Evolutionary conservation across 345 rosid genomes (phyloP), one percentile per base, ranked within the genome.

Genomic region (Limnanthes douglasii): DNA sequence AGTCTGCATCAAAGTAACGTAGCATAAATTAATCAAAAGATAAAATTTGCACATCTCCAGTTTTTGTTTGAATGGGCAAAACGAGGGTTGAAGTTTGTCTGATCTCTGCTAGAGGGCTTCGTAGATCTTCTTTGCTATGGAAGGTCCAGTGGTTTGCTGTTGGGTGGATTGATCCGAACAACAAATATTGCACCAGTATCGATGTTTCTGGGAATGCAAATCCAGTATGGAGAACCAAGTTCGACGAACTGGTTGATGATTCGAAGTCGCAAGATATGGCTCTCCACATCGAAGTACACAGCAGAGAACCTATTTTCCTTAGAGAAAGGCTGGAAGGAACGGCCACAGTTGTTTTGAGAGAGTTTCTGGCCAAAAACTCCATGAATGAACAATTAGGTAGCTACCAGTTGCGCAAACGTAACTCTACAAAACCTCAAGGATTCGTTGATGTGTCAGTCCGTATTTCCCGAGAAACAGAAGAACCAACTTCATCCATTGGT

Each of bases 101-200:
- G 38, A 62, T 83, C 8, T 83, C 94, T 41, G 95, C 84, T 11
- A 56, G 92, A 10, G 95, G 93, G 15, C 81, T 88, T 5, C 56
- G 60, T 12, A 68, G 63, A 5, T 56, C 86, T 4, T 66, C 78
- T 1, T 69, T 81, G 0, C 62, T 74, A 32, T 76, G 90, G 75
- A 88, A 79, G 62, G 72, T 69, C 22, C 98, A 88, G n/a, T 83
- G 95, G 94, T 79, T 59, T 42, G 93, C 94, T 2, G 92, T 77
- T 22, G 95, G 95, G 1, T 88, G 97, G 95, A 56, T 80, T 22
- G 73, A 83, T 53, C 92, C 93, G 14, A 62, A 66, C 48, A 59
- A 74, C 61, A 88, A 80, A 62, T 88, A 88, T 44, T 79, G 93
- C 53, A 72, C 97, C 41, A 68, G 69, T 56, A 60, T 88, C 12